Percentiles rank a stretch among this genome's conserved stretches.
Conservation (phyloP, 1,139 yeast genomes). For the Lodderomyces metapsilosis region DNA sequence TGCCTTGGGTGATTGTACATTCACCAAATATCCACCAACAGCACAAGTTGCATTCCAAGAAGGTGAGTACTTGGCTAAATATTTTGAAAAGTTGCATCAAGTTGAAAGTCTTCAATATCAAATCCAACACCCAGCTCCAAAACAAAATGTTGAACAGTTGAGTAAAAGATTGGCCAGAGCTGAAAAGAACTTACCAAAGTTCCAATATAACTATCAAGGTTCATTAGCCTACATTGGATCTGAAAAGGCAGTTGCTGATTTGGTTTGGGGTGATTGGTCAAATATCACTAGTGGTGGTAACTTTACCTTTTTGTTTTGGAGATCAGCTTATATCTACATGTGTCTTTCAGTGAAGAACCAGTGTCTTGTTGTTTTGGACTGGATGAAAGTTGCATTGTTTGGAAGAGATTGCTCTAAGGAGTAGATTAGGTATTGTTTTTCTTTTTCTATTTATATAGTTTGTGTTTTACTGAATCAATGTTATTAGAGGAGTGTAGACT, state of each 20-base stretch:
- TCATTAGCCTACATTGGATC: constrained; percentile 82
- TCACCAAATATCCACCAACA: constrained; percentile 89
- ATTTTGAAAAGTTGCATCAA: constrained; percentile 67
- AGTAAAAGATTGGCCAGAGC: constrained; percentile 39
- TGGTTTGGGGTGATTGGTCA: constrained; percentile 85
- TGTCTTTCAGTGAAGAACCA: constrained; percentile 87
- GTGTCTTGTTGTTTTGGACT: constrained; percentile 78
- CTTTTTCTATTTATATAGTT: too few relatives aligned
- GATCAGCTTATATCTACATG: constrained; percentile 91
- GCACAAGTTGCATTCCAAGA: constrained; percentile 98
- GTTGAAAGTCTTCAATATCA: constrained; percentile 58
- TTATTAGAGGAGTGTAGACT: too few relatives aligned
- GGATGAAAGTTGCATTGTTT: constrained; percentile 82
- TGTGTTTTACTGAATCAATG: too few relatives aligned
- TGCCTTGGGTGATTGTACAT: constrained; percentile 93
- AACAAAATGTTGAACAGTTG: constrained; percentile 39
- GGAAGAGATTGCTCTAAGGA: constrained; percentile 82
- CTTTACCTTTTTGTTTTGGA: constrained; percentile 89
- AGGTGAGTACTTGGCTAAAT: constrained; percentile 76
- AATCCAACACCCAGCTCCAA: constrained; percentile 25
- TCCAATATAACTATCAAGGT: constrained; percentile 68
- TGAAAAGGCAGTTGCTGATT: constrained; percentile 91
- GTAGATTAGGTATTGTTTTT: constrained; percentile 21
- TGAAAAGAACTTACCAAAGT: constrained; percentile 52
- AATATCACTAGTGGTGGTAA: constrained; percentile 81